phyloP scores from a whole-genome alignment of 495 filamentous ascomycete species.

The Alectoria sarmentosa region DNA sequence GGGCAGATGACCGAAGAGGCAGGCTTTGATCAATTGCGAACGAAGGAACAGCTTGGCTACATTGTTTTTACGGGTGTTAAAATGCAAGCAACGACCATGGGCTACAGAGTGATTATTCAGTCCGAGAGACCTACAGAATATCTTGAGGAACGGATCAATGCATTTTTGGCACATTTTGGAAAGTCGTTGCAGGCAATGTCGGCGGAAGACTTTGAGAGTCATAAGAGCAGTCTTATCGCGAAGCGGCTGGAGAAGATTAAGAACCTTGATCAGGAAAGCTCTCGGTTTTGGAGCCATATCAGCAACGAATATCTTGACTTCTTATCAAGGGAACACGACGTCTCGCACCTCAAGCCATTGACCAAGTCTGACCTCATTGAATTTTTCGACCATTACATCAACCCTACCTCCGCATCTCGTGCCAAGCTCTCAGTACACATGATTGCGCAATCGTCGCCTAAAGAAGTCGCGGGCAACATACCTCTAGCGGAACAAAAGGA shows the following conservation, averaged over 20 bases:
- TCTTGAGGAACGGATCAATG: constrained; percentile 79
- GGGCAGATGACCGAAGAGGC: constrained; percentile 93
- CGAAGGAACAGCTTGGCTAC: constrained; percentile 97
- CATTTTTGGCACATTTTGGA: constrained; percentile 63
- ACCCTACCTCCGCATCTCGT: constrained; percentile 61
- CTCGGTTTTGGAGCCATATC: constrained; percentile 78
- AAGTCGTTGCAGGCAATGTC: constrained; percentile 65
- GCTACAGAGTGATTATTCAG: constrained; percentile 89
- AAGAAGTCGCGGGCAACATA: constrained; percentile 33
- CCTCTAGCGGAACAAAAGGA: constrained; percentile 46
- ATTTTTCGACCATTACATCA: constrained; percentile 73
- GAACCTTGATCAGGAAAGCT: constrained; percentile 79
- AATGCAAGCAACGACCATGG: constrained; percentile 62
- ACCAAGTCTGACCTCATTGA: constrained; percentile 70
- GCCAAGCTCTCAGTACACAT: constrained; percentile 81
- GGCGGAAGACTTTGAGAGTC: constrained; percentile 77
- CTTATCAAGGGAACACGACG: constrained; percentile 70
- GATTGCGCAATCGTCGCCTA: constrained; percentile 55
- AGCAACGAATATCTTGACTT: constrained; percentile 86
- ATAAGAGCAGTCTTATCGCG: constrained; percentile 84
- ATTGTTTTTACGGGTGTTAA: constrained; percentile 81
- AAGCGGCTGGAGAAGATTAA: constrained; percentile 89
- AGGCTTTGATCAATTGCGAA: constrained; percentile 86
- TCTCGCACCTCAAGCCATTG: constrained; percentile 61
- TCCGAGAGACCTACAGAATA: constrained; percentile 80